Evolutionary conservation across 163 green algal species (phyloP).

Genomic region (Coccomyxa subellipsoidea): DNA sequence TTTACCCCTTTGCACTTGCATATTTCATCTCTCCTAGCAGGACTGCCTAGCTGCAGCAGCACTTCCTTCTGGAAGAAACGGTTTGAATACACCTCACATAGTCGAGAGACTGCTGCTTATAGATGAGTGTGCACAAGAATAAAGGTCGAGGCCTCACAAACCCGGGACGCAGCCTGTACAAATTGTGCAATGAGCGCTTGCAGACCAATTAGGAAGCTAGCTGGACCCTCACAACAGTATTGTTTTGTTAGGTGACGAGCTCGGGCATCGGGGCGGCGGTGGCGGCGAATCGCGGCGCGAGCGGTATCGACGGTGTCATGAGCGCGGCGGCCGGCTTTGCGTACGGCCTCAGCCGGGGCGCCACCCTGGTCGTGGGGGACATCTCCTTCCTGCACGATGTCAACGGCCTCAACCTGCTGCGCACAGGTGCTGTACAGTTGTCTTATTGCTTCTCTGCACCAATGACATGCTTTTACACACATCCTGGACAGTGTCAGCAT

Average conservation of each 20-base stretch:
- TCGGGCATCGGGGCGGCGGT: constrained; percentile 43
- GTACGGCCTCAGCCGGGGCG: constrained; percentile 55
- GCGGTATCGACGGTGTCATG: constrained; percentile 95
- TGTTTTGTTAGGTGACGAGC: neutral
- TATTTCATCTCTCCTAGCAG: too few species aligned
- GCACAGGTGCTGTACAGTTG: constrained; percentile 36
- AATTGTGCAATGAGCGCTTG: too few species aligned
- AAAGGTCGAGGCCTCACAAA: too few species aligned
- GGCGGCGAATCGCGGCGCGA: constrained; percentile 87
- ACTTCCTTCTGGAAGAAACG: too few species aligned
- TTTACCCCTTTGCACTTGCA: too few species aligned
- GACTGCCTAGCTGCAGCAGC: too few species aligned
- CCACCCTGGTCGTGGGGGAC: constrained; percentile 91
- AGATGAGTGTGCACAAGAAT: too few species aligned
- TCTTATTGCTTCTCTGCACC: neutral
- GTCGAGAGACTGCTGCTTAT: too few species aligned
- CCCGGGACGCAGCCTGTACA: too few species aligned
- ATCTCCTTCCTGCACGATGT: constrained; percentile 96
- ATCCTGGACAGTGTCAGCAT: neutral
- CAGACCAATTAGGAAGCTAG: too few species aligned
- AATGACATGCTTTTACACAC: neutral
- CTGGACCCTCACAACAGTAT: too few species aligned
- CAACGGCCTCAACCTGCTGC: constrained; percentile 91
- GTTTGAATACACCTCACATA: too few species aligned
- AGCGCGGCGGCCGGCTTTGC: constrained; percentile 84